Base-by-base conservation (phyloP, 345 rosid species). In the Passiflora organensis region DNA sequence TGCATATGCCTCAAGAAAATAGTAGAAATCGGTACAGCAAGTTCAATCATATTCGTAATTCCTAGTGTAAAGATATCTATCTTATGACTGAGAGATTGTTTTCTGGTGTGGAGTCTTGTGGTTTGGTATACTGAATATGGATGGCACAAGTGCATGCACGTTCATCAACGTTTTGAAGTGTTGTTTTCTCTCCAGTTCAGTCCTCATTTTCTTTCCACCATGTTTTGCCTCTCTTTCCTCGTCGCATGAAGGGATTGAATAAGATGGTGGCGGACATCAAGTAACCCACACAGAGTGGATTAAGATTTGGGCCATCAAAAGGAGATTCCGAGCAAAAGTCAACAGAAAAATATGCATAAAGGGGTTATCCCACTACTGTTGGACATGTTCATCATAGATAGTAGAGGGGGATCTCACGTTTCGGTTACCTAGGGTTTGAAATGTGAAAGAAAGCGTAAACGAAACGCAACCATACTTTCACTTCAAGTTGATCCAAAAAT, bases 181-280 rank as follows among this genome's bases (percentile, higher is more conserved):
- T 8, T 49, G 8, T 1, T 20, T 6, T 49, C 18, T 42, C 46
- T 58, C 19, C 21, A 28, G 15, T 2, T 22, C 65, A 16, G 14
- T 39, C 21, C 24, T 16, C 44, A 20, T 48, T 25, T 22, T 1
- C 38, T 17, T 41, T 41, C 43, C 22, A 15, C 48, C 24, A 20
- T 9, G 13, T 11, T 25, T 34, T 67, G 49, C 23, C n/a, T 2
- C 24, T 28, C 23, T 53, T 19, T 48, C n/a, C 28, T 0, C 19
- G 16, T 51, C 52, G 66, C 62, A 64, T 55, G 70, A 64, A 48
- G 56, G 65, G 77, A 48, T 50, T 67, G 53, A 60, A 53, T 25
- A 39, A n/a, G 46, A 18, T 68, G 24, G 73, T 73, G 78, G 78
- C 73, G 64, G 78, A 73, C 73, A 60, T 28, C 38, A 34, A 52